Percentiles rank a stretch among this genome's conserved stretches.
Evolutionary conservation across 2,329 filamentous ascomycete species (phyloP).

Genomic region (Scopulariopsis brevicaulis): DNA sequence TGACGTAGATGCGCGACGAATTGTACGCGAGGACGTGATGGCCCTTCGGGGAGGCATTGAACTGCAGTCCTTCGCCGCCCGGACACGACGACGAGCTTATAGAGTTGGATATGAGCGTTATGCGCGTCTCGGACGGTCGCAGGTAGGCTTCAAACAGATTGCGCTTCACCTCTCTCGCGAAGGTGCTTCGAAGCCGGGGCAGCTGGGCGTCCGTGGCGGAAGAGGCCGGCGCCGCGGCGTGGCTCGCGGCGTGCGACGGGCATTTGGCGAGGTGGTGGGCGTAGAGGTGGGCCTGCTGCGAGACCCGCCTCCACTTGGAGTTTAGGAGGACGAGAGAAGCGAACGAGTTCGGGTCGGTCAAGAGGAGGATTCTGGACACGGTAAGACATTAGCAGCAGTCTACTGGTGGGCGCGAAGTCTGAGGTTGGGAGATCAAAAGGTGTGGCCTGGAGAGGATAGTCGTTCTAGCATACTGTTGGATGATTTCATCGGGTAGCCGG

Average conservation of each 20-base stretch:
- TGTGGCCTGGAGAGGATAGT: neutral
- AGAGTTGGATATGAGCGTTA: conserved; percentile 74
- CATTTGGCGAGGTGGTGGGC: conserved; percentile 50
- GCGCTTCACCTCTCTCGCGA: conserved; percentile 60
- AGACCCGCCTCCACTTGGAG: conserved; percentile 52
- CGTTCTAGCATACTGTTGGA: conserved; percentile 45
- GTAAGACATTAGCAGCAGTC: conserved; percentile 5
- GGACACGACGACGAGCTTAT: conserved; percentile 77
- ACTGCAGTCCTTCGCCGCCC: conserved; percentile 76
- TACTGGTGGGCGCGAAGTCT: neutral
- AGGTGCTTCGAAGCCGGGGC: conserved; percentile 49
- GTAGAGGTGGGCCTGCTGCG: conserved; percentile 53
- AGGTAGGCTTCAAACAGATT: conserved; percentile 70
- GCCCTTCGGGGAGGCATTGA: conserved; percentile 65
- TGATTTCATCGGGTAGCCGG: conserved; percentile 55
- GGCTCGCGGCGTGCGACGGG: conserved; percentile 43
- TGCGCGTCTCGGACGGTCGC: conserved; percentile 55
- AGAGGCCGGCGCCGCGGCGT: conserved; percentile 23
- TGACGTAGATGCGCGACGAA: conserved; percentile 71
- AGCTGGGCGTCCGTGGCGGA: conserved; percentile 37
- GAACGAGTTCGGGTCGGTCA: conserved; percentile 50
- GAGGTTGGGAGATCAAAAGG: neutral
- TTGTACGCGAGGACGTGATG: conserved; percentile 70
- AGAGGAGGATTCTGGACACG: conserved; percentile 42
- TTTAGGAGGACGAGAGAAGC: conserved; percentile 56